Conservation (phyloP, 2,329 filamentous ascomycete species). For the Calonectria naviculata region DNA sequence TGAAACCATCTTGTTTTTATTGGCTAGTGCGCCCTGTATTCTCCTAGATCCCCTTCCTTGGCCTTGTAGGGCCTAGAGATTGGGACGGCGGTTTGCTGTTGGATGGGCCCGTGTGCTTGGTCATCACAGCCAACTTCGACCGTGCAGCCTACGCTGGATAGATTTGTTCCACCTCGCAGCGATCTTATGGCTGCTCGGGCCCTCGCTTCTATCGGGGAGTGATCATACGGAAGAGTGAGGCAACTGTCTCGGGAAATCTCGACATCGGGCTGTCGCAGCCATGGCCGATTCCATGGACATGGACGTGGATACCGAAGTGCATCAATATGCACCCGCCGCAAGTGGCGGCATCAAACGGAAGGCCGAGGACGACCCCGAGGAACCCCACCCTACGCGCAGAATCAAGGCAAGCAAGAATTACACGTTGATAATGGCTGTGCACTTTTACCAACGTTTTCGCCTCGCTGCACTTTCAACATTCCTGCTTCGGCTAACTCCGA, state of each 20-base stretch:
- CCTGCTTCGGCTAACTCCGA: conserved; percentile 18
- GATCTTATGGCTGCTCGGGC: not conserved
- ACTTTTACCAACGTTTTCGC: conserved; percentile 1
- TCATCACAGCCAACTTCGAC: not conserved
- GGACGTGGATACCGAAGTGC: conserved; percentile 22
- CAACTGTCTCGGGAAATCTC: not conserved
- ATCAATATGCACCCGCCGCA: conserved; percentile 13
- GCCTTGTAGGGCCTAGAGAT: not conserved
- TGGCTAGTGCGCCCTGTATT: not conserved
- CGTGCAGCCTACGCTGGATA: conserved; percentile 5
- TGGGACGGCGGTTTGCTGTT: not conserved
- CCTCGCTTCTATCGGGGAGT: conserved; percentile 1
- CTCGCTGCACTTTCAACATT: conserved; percentile 12
- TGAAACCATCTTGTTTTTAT: not conserved
- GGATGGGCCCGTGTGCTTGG: not conserved
- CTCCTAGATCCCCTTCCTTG: not conserved
- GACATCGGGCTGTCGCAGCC: not conserved
- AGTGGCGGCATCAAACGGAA: conserved; percentile 61
- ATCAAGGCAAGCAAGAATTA: conserved; percentile 56
- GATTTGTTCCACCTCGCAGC: not conserved
- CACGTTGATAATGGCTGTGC: not conserved
- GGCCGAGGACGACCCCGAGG: conserved; percentile 51
- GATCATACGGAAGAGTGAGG: conserved; percentile 7
- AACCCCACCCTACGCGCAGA: conserved; percentile 55
- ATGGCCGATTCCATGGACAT: conserved; percentile 58